Conservation (phyloP, 306 rosid species). For the Amphicarpaea edgeworthii region DNA sequence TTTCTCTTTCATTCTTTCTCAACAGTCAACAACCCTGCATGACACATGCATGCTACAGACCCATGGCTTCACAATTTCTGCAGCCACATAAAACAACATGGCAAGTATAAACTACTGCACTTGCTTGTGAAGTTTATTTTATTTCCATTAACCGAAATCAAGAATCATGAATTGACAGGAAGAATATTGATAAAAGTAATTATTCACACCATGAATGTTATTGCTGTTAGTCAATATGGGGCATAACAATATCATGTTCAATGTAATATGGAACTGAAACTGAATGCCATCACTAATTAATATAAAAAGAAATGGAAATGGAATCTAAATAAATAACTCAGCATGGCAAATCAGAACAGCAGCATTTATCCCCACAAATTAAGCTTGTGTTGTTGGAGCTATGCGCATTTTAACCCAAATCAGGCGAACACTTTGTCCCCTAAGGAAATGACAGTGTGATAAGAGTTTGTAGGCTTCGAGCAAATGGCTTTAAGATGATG, state of each 20-base stretch:
- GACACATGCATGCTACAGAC: neutral
- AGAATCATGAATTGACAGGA: slow-evolving; percentile 10
- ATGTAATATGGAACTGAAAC: slow-evolving; percentile 11
- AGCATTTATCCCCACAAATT: neutral
- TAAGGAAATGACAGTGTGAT: neutral
- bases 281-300: neutral
- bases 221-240: neutral
- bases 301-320: slow-evolving; percentile 17
- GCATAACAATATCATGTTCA: slow-evolving; percentile 21
- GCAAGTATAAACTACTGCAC: slow-evolving; percentile 23
- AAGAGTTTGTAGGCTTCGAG: slow-evolving; percentile 12
- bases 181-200: slow-evolving; percentile 19
- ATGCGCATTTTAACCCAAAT: slow-evolving; percentile 19
- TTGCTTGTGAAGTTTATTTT: slow-evolving; percentile 33
- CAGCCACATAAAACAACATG: slow-evolving; percentile 10
- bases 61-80: slow-evolving; percentile 12
- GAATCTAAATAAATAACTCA: slow-evolving; percentile 21
- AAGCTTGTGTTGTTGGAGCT: neutral
- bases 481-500: neutral
- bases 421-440: slow-evolving; percentile 10
- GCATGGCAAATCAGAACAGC: slow-evolving; percentile 30
- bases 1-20: slow-evolving; percentile 17
- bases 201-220: neutral
- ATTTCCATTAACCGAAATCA: slow-evolving; percentile 27
- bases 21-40: slow-evolving; percentile 22